phyloP scores from a whole-genome alignment of 805 yeast species.

The Komagataella ulmi region DNA sequence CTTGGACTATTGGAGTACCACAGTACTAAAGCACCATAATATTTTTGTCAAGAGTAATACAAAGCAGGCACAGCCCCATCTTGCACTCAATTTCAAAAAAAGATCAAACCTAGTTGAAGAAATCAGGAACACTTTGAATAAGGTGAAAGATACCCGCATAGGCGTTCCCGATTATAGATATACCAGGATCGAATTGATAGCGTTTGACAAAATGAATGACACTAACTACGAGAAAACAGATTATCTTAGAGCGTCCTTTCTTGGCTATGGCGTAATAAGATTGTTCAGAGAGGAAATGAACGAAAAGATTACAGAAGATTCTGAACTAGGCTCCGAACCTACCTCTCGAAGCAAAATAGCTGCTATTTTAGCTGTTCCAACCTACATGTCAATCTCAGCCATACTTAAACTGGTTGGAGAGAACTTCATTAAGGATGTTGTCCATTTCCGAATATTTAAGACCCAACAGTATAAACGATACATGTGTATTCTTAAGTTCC shows the following conservation, averaged over 20 bases:
- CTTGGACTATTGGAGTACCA: slow-evolving; percentile 1
- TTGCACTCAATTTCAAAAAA: neutral
- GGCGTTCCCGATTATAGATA: slow-evolving; percentile 18
- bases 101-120: neutral
- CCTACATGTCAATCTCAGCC: slow-evolving; percentile 78
- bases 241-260: slow-evolving; percentile 45
- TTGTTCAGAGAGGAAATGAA: slow-evolving; percentile 43
- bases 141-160: slow-evolving; percentile 1
- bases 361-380: slow-evolving; percentile 76
- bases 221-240: slow-evolving; percentile 8
- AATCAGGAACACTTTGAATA: slow-evolving; percentile 6
- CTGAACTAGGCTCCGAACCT: slow-evolving; percentile 6
- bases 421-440: slow-evolving; percentile 32
- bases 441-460: slow-evolving; percentile 63
- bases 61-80: neutral
- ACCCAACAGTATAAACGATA: slow-evolving; percentile 57
- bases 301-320: slow-evolving; percentile 5
- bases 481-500: slow-evolving; percentile 68
- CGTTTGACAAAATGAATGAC: slow-evolving; percentile 14
- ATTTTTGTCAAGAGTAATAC: slow-evolving; percentile 3
- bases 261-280: slow-evolving; percentile 67
- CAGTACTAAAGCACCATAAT: slow-evolving; percentile 4
- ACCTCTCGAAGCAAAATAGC: slow-evolving; percentile 54
- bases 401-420: slow-evolving; percentile 72
- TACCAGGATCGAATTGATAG: slow-evolving; percentile 17